Base-by-base conservation (phyloP, 208 protist species). In the Crithidia brevicula region DNA sequence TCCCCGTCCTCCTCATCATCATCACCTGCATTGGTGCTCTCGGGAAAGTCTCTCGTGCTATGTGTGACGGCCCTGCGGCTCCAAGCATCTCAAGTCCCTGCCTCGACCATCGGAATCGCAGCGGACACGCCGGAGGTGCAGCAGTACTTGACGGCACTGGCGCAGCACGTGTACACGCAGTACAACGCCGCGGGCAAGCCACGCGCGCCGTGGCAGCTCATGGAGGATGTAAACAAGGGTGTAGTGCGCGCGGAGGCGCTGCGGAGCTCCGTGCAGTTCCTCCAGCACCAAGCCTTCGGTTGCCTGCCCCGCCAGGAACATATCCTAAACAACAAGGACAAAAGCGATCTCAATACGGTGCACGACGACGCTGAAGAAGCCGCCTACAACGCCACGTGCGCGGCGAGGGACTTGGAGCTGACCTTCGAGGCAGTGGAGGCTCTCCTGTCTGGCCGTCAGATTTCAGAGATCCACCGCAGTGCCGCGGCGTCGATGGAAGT, bases 41-140 rank as follows among this genome's bases (percentile, higher is more conserved):
- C 36, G 8, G 69, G 69, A 3, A 75, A 63, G 61, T 75, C 69
- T 18, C 52, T 75, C 11, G 69, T 75, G 40, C 31, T 63, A 36
- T 75, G 61, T 31, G 53, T 64, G 27, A 30, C 69, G 1, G 59
- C 69, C 9, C 61, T 75, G 43, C 69, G 68, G 45, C 53, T 75
- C 13, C 61, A 36, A 45, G 61, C 49, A 34, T n/a, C 42, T 1
- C 18, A 50, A 11, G 16, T n/a, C 53, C 28, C 3, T 15, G 4
- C 18, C 30, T 1, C 11, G 3, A 20, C 0, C 25, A 67, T n/a
- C 20, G 42, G 50, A 7, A 45, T 4, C 1, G 23, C 61, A n/a
- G 9, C 27, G 25, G 18, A 9, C n/a, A 2, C 38, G 16, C 15
- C 10, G 15, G 51, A 25, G 4, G 69, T 69, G 16, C 61, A 63